Evolutionary conservation across 768 basidiomycete species (phyloP), one percentile per base, ranked within the genome.

Genomic region (Trametes cingulata): DNA sequence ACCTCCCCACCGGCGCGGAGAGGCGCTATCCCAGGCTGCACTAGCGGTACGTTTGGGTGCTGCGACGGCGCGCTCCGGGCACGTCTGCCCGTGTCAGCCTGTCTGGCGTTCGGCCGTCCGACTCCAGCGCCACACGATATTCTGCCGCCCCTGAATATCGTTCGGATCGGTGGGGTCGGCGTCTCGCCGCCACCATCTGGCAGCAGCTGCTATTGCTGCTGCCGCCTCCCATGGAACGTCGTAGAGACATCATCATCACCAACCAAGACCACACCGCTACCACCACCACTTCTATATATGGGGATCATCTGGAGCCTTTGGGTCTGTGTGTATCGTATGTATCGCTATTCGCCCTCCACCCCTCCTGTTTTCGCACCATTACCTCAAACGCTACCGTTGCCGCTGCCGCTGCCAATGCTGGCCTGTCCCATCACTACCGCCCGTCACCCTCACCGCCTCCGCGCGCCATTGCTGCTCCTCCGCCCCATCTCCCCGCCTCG

Each of bases 11-110:
- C 36, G 50, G 56, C 43, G 43, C 56, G 20, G 63, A 67, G 55
- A 56, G 65, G 56, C 55, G 62, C 52, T 58, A 58, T 49, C 63
- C 63, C 20, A 54, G 65, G 46, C 48, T 67, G 46, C 65, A 61
- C 60, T 67, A 63, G 61, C 40, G 49, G 56, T 25, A 17, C 10
- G 4, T 33, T 33, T 4, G 29, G 10, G 29, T 10, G 4, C 29
- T 19, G 29, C 33, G n/a, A 29, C 29, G 8, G 46, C 33, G 17
- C 17, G n/a, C 48, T 19, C 17, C 33, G n/a, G 33, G 15, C 9
- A n/a, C 9, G 20, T 20, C 43, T 24, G 20, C 6, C 3, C 20
- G 22, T 6, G n/a, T n/a, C n/a, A 4, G 29, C 29, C 29, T 10
- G 10, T 33, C 29, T 33, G 29, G 29, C 29, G 29, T 33, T 10